These are phyloP conservation scores for Rhizophagus sp. DNA, from an alignment of 192 early-diverging fungal species.

Conservation along the genomic window DNA sequence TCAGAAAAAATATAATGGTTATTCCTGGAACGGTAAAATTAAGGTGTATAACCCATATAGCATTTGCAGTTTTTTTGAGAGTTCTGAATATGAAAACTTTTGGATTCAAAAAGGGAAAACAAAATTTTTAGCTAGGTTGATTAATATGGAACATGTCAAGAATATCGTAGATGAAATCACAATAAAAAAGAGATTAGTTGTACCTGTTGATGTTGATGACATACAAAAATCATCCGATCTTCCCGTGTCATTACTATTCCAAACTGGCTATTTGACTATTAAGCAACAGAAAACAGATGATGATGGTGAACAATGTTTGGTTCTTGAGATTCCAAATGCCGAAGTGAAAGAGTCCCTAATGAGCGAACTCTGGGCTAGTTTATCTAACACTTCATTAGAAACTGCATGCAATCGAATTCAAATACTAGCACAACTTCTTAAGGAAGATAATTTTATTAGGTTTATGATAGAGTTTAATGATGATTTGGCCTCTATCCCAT, in stretches of 20 bases:
- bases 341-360: not conserved
- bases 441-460: not conserved
- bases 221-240: too few relatives aligned
- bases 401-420: not conserved
- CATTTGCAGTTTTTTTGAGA: not conserved
- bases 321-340: not conserved
- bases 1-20: not conserved
- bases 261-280: too few relatives aligned
- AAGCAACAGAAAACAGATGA: not conserved
- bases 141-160: not conserved
- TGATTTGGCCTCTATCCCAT: not conserved
- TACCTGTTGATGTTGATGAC: not conserved
- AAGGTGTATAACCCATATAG: constrained; percentile 3
- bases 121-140: not conserved
- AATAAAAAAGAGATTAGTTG: not conserved
- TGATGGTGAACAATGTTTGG: not conserved
- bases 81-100: not conserved
- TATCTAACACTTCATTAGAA: not conserved
- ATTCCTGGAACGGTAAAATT: not conserved
- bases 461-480: not conserved
- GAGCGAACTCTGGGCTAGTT: not conserved
- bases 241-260: too few relatives aligned
- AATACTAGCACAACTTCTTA: not conserved
- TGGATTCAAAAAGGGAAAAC: constrained; percentile 7
- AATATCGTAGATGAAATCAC: not conserved